Evolutionary conservation across 352 stramenopile genomes (phyloP), one percentile per base, ranked within the genome.

Genomic region (Globisporangium perplexum): DNA sequence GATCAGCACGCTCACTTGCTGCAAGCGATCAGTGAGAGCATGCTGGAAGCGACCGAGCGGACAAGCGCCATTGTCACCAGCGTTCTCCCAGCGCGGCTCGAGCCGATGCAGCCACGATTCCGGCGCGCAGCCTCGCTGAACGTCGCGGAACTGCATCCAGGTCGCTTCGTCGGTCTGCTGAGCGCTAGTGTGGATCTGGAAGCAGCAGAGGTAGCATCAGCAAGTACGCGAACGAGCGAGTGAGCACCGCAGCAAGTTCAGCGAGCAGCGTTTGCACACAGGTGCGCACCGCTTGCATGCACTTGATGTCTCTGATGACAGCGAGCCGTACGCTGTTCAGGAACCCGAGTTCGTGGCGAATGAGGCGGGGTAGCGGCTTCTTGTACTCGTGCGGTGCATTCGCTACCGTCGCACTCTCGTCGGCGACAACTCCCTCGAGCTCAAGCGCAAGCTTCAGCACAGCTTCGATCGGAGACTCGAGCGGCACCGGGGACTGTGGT

Each of bases 21-120:
- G 63, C 6, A 85, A 41, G 22, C 74, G 68, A 23, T 63, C 51
- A 0, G 73, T 43, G 11, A 88, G 31, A 14, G 57, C 24, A 1
- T 26, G 24, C 38, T 83, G 64, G 33, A 87, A 90, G 7, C 20
- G 38, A 1, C 69, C 61, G 1, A 86, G 46, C 3, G 41, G 23
- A 4, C 65, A 66, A 10, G n/a, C 42, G 18, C 43, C 17, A n/a
- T 28, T 3, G 48, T 24, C 6, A 1, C 11, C 1, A 14, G 35
- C 18, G 7, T 0, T 23, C 15, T 33, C 17, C 1, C 5, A 30
- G 14, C 11, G 31, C 18, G 30, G 18, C 10, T 18, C 49, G 4
- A 58, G 36, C 20, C 15, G 28, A 8, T 41, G 22, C 10, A 57
- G 7, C 59, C 59, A 65, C 17, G 41, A n/a, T 8, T n/a, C 24